Evolutionary conservation across 2,329 filamentous ascomycete genomes (phyloP).

Genomic region (Aphanocladium album): DNA sequence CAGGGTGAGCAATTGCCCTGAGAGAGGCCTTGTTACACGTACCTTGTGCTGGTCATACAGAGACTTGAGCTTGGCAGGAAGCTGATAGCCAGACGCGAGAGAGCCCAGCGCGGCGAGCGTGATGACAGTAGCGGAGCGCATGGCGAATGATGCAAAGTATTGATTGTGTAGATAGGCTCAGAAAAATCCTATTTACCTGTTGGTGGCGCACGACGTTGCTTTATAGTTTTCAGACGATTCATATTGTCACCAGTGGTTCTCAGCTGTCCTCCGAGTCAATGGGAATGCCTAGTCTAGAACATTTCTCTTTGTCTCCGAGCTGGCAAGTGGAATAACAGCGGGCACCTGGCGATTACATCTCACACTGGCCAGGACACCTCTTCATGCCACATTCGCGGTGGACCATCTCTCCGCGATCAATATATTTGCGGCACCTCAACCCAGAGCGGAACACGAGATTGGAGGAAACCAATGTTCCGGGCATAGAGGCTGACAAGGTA

Average conservation of each 20-base stretch:
- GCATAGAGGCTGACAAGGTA: background rate
- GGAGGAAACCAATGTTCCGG: constrained; percentile 2
- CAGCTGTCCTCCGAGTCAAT: background rate
- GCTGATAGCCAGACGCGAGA: constrained; percentile 10
- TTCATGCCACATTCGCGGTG: background rate
- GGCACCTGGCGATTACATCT: too few relatives aligned
- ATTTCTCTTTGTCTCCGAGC: background rate
- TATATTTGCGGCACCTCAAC: background rate
- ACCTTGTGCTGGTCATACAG: constrained; percentile 18
- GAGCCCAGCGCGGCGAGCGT: constrained; percentile 12
- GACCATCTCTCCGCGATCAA: background rate
- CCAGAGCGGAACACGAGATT: background rate
- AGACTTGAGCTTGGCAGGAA: constrained; percentile 15
- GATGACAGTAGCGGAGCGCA: constrained; percentile 14
- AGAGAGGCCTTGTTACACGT: background rate
- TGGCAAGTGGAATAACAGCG: background rate
- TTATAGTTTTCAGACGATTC: background rate
- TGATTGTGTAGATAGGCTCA: background rate
- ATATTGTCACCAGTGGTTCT: background rate
- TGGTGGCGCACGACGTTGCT: background rate
- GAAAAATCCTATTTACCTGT: background rate
- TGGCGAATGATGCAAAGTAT: background rate
- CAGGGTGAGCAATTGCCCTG: background rate
- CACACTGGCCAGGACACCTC: too few relatives aligned
- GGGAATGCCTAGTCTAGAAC: background rate